Percentiles rank a stretch among this genome's conserved stretches.
phyloP scores from a whole-genome alignment of 169 alveolate species.

The Plasmodium yoelii region DNA sequence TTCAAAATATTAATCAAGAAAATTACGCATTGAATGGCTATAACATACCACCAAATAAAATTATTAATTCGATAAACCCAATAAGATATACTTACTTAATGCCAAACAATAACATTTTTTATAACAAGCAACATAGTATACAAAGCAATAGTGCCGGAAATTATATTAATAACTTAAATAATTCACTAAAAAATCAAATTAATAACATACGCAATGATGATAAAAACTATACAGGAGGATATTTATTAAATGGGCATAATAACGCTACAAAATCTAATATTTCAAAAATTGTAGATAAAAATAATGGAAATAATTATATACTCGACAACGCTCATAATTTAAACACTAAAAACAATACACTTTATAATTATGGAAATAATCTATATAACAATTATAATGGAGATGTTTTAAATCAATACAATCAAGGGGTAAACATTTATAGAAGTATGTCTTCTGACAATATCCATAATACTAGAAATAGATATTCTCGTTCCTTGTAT shows the following conservation, averaged over 20 bases:
- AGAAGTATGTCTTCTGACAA: slow-evolving; percentile 38
- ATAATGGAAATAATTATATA: slow-evolving; percentile 3
- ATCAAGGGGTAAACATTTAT: slow-evolving; percentile 1
- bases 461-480: background rate
- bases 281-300: background rate
- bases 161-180: slow-evolving; percentile 1
- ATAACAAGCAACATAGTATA: background rate
- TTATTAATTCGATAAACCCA: slow-evolving; percentile 17
- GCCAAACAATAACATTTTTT: background rate
- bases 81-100: background rate
- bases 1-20: slow-evolving; percentile 9
- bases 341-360: slow-evolving; percentile 14
- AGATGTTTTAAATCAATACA: background rate
- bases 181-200: background rate
- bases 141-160: slow-evolving; percentile 1
- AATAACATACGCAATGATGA: background rate
- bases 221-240: background rate
- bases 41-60: slow-evolving; percentile 25
- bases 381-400: slow-evolving; percentile 15
- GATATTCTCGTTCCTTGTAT: background rate
- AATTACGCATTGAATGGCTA: slow-evolving; percentile 10
- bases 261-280: background rate
- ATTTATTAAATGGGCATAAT: background rate
- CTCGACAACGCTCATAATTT: background rate
- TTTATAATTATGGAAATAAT: slow-evolving; percentile 1